Base-by-base conservation (phyloP, 345 rosid species). In the Clarkia xantiana region DNA sequence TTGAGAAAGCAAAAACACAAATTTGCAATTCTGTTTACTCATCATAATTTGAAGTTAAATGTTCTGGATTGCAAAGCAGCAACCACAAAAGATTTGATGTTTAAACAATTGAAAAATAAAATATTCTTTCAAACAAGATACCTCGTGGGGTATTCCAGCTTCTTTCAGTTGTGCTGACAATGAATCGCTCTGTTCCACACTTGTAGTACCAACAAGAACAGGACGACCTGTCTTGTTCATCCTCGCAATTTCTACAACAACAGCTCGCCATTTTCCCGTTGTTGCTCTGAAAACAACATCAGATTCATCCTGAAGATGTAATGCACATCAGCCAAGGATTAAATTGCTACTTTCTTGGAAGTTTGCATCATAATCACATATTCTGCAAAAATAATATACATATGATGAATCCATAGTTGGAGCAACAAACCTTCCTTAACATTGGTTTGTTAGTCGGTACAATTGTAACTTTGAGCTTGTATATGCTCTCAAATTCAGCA, bases 181-280 rank as follows among this genome's bases (percentile, higher is more conserved):
- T 15, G 78, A 78, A 61, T 90, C 97, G 67, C 97, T 90, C 71
- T 86, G 95, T 72, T 90, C 97, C n/a, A 90, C 97, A 23, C 97
- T 90, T 47, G 95, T 90, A 54, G 97, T 90, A 60, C 97, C 97
- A 44, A 90, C 95, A 67, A 90, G 91, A 65, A 90, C 95, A 6
- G 95, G 86, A 47, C 84, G 71, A 52, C 97, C 97, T 49, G 82
- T 83, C 72, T 79, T 90, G 52, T 86, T 70, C 91, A 90, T 90
- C 74, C 95, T 79, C 56, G 95, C 77, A 51, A 90, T 90, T 71
- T 90, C 97, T 50, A 90, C 84, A 18, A 90, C 94, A 49, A 86
- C 97, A 45, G 97, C 95, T 53, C 71, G 66, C 97, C 97, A 90
- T 79, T 90, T 90, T 11, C 97, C 97, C 41, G 49, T 69, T 41